phyloP scores from a whole-genome alignment of 2,329 filamentous ascomycete genomes.

The Trichoderma sp. region DNA sequence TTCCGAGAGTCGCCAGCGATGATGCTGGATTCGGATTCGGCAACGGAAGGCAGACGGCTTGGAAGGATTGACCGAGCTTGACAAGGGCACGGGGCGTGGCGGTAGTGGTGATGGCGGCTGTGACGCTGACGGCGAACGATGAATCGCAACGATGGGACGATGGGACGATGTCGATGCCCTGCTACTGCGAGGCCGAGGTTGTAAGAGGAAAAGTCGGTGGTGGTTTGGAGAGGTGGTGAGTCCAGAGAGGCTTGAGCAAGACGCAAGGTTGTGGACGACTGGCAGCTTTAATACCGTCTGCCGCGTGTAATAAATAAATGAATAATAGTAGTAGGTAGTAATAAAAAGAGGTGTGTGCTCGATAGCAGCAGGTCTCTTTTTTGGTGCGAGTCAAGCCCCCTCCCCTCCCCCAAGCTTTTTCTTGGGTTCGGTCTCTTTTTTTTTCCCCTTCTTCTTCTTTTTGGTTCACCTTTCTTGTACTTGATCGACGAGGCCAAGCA shows the following conservation, averaged over 20 bases:
- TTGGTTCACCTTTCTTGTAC: not conserved
- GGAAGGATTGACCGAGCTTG: not conserved
- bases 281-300: conserved; percentile 8
- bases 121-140: not conserved
- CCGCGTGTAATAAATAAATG: not conserved
- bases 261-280: not conserved
- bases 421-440: not conserved
- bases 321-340: not conserved
- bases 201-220: not conserved
- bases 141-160: not conserved
- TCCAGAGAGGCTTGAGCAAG: not conserved
- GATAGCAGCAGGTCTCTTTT: not conserved
- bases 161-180: not conserved
- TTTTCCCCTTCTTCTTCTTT: not conserved
- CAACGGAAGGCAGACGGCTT: not conserved
- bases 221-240: not conserved
- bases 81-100: not conserved
- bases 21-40: not conserved
- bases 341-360: not conserved
- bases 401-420: conserved; percentile 6
- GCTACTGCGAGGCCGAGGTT: not conserved
- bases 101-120: not conserved
- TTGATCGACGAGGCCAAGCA: not conserved
- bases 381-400: conserved; percentile 12
- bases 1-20: not conserved